Conservation (phyloP, 169 alveolate genomes). For the Babesia bigemina region DNA sequence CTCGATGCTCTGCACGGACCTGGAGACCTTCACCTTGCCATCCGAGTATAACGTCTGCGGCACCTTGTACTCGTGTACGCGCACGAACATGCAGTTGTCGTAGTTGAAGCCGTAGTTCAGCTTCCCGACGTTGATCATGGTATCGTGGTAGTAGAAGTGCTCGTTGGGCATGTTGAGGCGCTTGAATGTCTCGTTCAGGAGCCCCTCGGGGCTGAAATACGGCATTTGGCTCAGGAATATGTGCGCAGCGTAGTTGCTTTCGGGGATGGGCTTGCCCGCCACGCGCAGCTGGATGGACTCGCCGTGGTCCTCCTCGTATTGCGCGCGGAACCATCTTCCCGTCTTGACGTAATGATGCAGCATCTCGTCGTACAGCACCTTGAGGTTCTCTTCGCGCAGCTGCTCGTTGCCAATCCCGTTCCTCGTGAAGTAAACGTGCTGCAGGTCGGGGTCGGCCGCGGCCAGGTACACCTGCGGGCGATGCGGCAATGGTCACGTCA, state of each 20-base stretch:
- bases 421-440: constrained; percentile 52
- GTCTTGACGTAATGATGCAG: constrained; percentile 37
- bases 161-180: constrained; percentile 32
- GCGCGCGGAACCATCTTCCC: constrained; percentile 65
- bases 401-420: constrained; percentile 2
- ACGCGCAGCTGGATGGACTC: constrained; percentile 38
- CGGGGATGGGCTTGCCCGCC: constrained; percentile 26
- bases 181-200: constrained; percentile 48
- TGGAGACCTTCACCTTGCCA: not conserved
- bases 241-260: constrained; percentile 24
- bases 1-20: constrained; percentile 5
- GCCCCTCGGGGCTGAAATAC: constrained; percentile 56
- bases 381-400: constrained; percentile 35
- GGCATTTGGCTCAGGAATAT: constrained; percentile 49
- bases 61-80: constrained; percentile 42
- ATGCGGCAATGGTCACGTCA: not conserved
- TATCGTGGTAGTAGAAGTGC: constrained; percentile 31
- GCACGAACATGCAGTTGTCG: constrained; percentile 48
- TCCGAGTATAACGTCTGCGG: not conserved
- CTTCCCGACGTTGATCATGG: constrained; percentile 53
- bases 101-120: constrained; percentile 56
- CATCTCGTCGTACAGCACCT: constrained; percentile 46
- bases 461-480: constrained; percentile 53
- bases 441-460: constrained; percentile 55
- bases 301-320: constrained; percentile 14